A percentile compares a stretch with the other conserved stretches of the same genome.
Evolutionary conservation across 1,139 yeast genomes (phyloP).

Genomic region (Geotrichum bryndzae): DNA sequence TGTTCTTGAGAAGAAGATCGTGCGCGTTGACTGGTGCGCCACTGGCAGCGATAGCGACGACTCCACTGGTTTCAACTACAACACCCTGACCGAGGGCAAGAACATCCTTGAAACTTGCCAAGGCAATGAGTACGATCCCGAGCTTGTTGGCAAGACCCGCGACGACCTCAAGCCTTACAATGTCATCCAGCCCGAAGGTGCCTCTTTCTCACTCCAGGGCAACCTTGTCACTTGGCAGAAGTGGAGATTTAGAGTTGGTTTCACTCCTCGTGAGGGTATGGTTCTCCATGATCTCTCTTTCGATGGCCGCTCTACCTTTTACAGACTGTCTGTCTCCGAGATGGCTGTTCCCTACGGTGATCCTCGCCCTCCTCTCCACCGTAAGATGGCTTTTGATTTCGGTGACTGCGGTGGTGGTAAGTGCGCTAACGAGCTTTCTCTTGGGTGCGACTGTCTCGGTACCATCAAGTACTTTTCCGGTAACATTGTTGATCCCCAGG

Average conservation of each 20-base stretch:
- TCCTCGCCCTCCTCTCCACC: constrained; percentile 83
- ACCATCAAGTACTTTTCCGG: constrained; percentile 76
- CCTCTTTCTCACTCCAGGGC: constrained; percentile 64
- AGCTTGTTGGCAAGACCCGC: constrained; percentile 38
- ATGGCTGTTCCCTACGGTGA: constrained; percentile 94
- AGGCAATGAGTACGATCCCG: constrained; percentile 45
- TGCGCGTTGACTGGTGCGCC: constrained; percentile 76
- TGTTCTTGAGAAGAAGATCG: constrained; percentile 54
- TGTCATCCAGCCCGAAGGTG: constrained; percentile 79
- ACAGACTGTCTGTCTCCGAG: constrained; percentile 73
- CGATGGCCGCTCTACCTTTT: constrained; percentile 76
- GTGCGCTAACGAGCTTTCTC: constrained; percentile 63
- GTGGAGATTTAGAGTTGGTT: constrained; percentile 76
- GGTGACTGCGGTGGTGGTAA: constrained; percentile 90
- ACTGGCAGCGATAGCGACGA: constrained; percentile 52
- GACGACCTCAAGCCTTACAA: constrained; percentile 68
- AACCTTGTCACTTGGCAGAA: constrained; percentile 75
- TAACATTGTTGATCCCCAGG: constrained; percentile 51
- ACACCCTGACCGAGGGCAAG: constrained; percentile 51
- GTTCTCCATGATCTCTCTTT: constrained; percentile 70
- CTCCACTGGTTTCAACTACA: constrained; percentile 30
- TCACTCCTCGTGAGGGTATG: constrained; percentile 78
- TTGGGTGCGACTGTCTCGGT: constrained; percentile 90
- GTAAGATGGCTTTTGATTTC: constrained; percentile 88
- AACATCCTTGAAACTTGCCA: constrained; percentile 67